phyloP scores from a whole-genome alignment of 2,329 filamentous ascomycete genomes.

The Cladobotryum protrusum region DNA sequence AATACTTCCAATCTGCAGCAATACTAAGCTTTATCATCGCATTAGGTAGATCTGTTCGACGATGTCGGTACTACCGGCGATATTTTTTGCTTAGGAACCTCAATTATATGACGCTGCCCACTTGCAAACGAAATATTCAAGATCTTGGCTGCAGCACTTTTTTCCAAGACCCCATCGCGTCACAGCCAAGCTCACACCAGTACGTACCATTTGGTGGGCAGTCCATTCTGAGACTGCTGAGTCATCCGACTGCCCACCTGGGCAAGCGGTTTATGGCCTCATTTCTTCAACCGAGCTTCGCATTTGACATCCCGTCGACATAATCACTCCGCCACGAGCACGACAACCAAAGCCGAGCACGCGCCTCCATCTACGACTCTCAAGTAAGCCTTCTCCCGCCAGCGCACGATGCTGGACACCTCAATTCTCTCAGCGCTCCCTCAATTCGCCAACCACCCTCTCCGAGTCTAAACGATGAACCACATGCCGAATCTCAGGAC shows the following conservation, averaged over 20 bases:
- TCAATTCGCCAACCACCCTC: constrained; percentile 3
- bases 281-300: constrained; percentile 26
- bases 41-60: too few species aligned
- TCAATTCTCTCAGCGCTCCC: neutral
- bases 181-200: neutral
- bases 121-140: too few species aligned
- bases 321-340: neutral
- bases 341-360: neutral
- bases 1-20: constrained; percentile 8
- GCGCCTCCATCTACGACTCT: neutral
- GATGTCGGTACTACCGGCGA: too few species aligned
- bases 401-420: neutral
- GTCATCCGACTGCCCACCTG: constrained; percentile 24
- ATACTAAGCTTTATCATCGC: too few species aligned
- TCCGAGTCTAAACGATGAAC: neutral
- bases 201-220: constrained; percentile 7
- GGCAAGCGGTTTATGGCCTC: constrained; percentile 34
- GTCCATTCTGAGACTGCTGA: constrained; percentile 21
- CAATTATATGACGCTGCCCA: too few species aligned
- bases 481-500: constrained; percentile 13
- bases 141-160: too few species aligned
- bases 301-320: neutral
- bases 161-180: too few species aligned
- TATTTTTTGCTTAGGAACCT: too few species aligned
- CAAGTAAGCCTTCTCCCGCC: constrained; percentile 1